Base-by-base conservation (phyloP, 768 basidiomycete genomes). In the Termitomyces bulborhizus region DNA sequence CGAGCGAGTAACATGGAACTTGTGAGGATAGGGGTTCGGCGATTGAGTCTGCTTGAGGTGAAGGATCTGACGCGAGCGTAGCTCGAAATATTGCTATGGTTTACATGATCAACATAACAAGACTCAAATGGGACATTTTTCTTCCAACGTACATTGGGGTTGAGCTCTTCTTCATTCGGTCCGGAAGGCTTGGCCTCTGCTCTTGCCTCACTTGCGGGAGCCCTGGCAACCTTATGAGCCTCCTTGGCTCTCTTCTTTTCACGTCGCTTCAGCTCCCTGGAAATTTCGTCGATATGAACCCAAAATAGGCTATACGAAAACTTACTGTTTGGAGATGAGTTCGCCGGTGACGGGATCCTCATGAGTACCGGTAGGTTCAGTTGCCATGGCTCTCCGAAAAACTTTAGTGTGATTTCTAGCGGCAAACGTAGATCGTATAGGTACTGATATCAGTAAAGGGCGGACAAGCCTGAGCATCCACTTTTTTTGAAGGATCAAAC, bases 21-120 rank as follows among this genome's bases (percentile, higher is more conserved):
- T 99, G 86, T 99, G 97, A 6, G 97, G 97, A 76, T 98, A 99
- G 2, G 97, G 97, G 69, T 95, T 90, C 2, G 95, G 96, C 6
- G 80, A 71, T 68, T 88, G 88, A 29, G 90, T 88, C 66, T 86
- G 79, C 71, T 91, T 88, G 59, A 99, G 82, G 62, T 85, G 83
- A 59, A 85, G 81, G 63, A 99, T 93, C 63, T 90, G 85, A 46
- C 93, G 84, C 29, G 89, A 92, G 62, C 97, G 88, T 62, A 93
- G 74, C 66, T 98, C 94, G 67, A 88, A 96, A 78, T 98, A 99
- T 93, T 96, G 93, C 95, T 99, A 62, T 5, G 66, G 27, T 41
- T 39, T n/a, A 18, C 24, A n/a, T 13, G 13, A 52, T 61, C 9
- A 59, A 39, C 11, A 51, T 45, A 39, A 57, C 18, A 34, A 8